A percentile compares a stretch with the other conserved stretches of the same genome.
phyloP scores from a whole-genome alignment of 768 basidiomycete genomes.

The Infundibulicybe gibba region DNA sequence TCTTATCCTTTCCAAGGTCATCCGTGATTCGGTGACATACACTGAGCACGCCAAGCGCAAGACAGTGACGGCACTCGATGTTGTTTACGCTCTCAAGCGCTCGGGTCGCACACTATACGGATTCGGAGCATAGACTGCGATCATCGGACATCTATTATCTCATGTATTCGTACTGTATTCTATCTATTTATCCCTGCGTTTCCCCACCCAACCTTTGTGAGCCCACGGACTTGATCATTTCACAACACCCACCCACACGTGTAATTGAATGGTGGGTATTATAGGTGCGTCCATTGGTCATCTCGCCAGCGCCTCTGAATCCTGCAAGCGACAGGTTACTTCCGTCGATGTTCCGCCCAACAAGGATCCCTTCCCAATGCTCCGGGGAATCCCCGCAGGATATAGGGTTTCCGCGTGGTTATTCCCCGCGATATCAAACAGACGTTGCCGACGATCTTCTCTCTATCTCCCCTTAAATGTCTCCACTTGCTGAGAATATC shows the following conservation, averaged over 20 bases:
- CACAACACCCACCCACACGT: not conserved
- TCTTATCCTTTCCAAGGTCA: slow-evolving; percentile 47
- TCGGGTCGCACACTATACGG: slow-evolving; percentile 90
- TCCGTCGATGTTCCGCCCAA: slow-evolving; percentile 42
- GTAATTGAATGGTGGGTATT: too few species aligned
- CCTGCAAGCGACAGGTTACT: slow-evolving; percentile 5
- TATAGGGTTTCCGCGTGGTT: slow-evolving; percentile 20
- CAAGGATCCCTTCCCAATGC: slow-evolving; percentile 22
- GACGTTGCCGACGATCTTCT: slow-evolving; percentile 6
- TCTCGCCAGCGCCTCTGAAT: not conserved
- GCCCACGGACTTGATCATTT: not conserved
- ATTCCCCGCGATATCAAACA: slow-evolving; percentile 4
- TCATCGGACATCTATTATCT: slow-evolving; percentile 2
- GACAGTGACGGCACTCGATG: slow-evolving; percentile 94
- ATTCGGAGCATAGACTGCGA: slow-evolving; percentile 70
- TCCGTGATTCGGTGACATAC: slow-evolving; percentile 96
- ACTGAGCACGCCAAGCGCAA: slow-evolving; percentile 96
- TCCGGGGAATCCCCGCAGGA: slow-evolving; percentile 33
- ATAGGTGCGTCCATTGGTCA: not conserved
- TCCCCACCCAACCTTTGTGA: slow-evolving; percentile 2
- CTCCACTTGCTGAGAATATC: slow-evolving; percentile 4
- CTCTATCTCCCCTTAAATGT: slow-evolving; percentile 7
- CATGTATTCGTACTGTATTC: slow-evolving; percentile 18
- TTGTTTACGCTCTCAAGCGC: slow-evolving; percentile 83
- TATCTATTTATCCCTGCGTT: slow-evolving; percentile 12